Percentiles rank a stretch among this genome's conserved stretches.
Evolutionary conservation across 306 rosid species (phyloP).

Genomic region (Trifolium pratense): DNA sequence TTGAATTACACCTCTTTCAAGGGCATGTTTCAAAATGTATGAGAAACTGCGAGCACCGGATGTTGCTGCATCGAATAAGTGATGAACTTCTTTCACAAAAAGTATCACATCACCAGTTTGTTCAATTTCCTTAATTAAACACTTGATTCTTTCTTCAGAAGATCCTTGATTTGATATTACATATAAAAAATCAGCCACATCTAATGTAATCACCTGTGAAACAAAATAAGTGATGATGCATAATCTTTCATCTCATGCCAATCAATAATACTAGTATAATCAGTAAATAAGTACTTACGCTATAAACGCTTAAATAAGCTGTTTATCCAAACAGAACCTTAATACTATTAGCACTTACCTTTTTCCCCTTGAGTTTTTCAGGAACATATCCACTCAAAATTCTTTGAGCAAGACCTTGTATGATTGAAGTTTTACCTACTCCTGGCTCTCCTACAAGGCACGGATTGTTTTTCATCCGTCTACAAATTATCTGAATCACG

Average conservation of each 20-base stretch:
- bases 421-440: constrained; percentile 10
- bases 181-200: constrained; percentile 9
- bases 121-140: constrained; percentile 19
- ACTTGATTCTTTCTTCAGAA: constrained; percentile 8
- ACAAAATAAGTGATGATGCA: background rate
- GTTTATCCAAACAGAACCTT: background rate
- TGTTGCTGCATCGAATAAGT: background rate
- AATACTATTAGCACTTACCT: background rate
- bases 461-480: constrained; percentile 18
- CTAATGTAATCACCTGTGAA: constrained; percentile 6
- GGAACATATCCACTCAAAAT: constrained; percentile 17
- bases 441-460: constrained; percentile 17
- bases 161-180: constrained; percentile 10
- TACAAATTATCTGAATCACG: constrained; percentile 20
- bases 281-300: background rate
- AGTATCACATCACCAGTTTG: constrained; percentile 20
- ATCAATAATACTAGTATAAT: background rate
- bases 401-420: constrained; percentile 8
- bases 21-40: constrained; percentile 16
- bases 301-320: background rate
- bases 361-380: background rate
- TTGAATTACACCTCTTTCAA: constrained; percentile 17
- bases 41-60: background rate
- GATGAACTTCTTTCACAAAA: constrained; percentile 13
- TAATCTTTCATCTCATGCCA: background rate